Percentiles rank a stretch among this genome's conserved stretches.
phyloP scores from a whole-genome alignment of 768 basidiomycete species.

The Serendipita sp. region DNA sequence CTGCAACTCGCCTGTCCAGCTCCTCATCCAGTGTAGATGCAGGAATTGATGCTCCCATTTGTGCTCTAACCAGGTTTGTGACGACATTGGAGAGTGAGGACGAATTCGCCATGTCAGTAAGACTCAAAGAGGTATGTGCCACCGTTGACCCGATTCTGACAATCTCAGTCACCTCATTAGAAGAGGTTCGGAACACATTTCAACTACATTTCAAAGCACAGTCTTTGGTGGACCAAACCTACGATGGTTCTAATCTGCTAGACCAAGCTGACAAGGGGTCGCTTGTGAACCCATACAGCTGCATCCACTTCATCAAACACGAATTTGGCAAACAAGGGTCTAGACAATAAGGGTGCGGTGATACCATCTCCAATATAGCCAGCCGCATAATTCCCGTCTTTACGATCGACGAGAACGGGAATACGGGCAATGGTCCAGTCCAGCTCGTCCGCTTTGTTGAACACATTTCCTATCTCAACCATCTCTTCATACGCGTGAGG shows the following conservation, averaged over 20 bases:
- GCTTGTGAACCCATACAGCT: conserved; percentile 41
- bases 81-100: conserved; percentile 72
- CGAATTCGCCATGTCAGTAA: background rate
- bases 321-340: conserved; percentile 46
- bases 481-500: conserved; percentile 34
- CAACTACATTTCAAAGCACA: too few species aligned
- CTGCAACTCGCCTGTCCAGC: conserved; percentile 81
- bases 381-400: conserved; percentile 31
- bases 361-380: conserved; percentile 57
- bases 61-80: conserved; percentile 60
- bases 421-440: conserved; percentile 61
- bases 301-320: conserved; percentile 39
- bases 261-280: conserved; percentile 23
- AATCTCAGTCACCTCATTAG: too few species aligned
- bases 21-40: conserved; percentile 58
- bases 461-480: background rate
- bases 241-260: too few species aligned
- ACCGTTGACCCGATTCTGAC: background rate
- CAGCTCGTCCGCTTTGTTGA: conserved; percentile 21
- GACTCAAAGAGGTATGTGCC: background rate
- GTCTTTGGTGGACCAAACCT: too few species aligned
- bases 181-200: too few species aligned
- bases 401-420: conserved; percentile 39
- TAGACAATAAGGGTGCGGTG: conserved; percentile 32
- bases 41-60: conserved; percentile 51